Evolutionary conservation across 2,329 filamentous ascomycete species (phyloP).

Genomic region (Penicillium crustosum): DNA sequence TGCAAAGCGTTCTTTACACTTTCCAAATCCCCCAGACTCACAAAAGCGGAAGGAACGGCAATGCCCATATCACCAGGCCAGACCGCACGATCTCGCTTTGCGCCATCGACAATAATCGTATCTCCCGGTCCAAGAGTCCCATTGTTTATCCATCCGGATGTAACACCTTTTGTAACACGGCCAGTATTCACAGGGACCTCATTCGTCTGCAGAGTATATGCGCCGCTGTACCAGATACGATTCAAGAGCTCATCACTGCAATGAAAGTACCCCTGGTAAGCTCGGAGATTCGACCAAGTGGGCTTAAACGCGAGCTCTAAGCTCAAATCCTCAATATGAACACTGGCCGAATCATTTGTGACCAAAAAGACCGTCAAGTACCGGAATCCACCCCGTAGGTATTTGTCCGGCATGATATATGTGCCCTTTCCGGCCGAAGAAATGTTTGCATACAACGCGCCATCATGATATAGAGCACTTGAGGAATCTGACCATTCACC

Average conservation of each 20-base stretch:
- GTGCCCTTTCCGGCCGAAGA: slow-evolving; percentile 32
- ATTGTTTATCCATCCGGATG: slow-evolving; percentile 42
- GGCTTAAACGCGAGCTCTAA: slow-evolving; percentile 52
- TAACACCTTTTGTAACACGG: slow-evolving; percentile 32
- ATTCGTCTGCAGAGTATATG: slow-evolving; percentile 54
- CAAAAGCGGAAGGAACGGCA: slow-evolving; percentile 47
- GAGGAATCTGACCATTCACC: slow-evolving; percentile 51
- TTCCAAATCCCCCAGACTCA: slow-evolving; percentile 47
- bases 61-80: slow-evolving; percentile 55
- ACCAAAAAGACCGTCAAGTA: slow-evolving; percentile 46
- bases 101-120: slow-evolving; percentile 47
- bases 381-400: slow-evolving; percentile 47
- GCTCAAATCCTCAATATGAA: slow-evolving; percentile 41
- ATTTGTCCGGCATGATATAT: slow-evolving; percentile 42
- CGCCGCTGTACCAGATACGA: slow-evolving; percentile 57
- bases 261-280: slow-evolving; percentile 56
- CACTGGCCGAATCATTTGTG: slow-evolving; percentile 31
- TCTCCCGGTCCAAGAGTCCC: slow-evolving; percentile 42
- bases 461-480: slow-evolving; percentile 49
- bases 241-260: slow-evolving; percentile 55
- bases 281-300: slow-evolving; percentile 53
- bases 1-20: slow-evolving; percentile 51
- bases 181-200: slow-evolving; percentile 41
- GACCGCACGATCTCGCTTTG: slow-evolving; percentile 46
- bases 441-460: slow-evolving; percentile 41